Percentiles rank a stretch among this genome's conserved stretches.
These are phyloP conservation scores for Viridothelium virens DNA, from an alignment of 495 filamentous ascomycete genomes.

Conservation along the genomic window DNA sequence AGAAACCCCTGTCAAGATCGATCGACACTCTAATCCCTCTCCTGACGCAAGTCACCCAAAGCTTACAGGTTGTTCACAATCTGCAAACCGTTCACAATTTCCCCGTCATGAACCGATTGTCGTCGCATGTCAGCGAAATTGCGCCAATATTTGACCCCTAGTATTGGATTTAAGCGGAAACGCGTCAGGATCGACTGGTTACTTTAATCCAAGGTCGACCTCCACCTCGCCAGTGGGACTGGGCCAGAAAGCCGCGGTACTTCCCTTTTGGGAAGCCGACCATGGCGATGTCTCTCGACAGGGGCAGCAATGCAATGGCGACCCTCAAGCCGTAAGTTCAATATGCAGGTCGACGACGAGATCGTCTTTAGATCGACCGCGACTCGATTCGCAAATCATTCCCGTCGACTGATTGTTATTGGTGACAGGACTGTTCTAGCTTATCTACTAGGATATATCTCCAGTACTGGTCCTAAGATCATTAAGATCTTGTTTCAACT, in stretches of 20 bases:
- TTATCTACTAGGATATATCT: slow-evolving; percentile 14
- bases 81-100: neutral
- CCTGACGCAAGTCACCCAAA: slow-evolving; percentile 3
- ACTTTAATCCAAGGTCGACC: neutral
- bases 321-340: slow-evolving; percentile 9
- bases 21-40: neutral
- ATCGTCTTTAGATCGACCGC: slow-evolving; percentile 8
- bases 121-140: neutral
- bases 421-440: slow-evolving; percentile 5
- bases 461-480: slow-evolving; percentile 3
- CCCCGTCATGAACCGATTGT: neutral
- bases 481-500: slow-evolving; percentile 8
- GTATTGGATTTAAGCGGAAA: neutral
- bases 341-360: neutral
- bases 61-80: neutral
- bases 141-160: neutral
- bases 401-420: neutral
- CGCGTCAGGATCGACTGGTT: neutral
- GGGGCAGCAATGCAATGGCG: neutral
- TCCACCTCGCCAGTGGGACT: neutral
- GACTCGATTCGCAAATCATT: neutral
- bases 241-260: neutral
- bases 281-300: neutral
- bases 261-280: neutral
- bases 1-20: neutral